phyloP scores from a whole-genome alignment of 2,329 filamentous ascomycete genomes.

The Fusarium lateritium region DNA sequence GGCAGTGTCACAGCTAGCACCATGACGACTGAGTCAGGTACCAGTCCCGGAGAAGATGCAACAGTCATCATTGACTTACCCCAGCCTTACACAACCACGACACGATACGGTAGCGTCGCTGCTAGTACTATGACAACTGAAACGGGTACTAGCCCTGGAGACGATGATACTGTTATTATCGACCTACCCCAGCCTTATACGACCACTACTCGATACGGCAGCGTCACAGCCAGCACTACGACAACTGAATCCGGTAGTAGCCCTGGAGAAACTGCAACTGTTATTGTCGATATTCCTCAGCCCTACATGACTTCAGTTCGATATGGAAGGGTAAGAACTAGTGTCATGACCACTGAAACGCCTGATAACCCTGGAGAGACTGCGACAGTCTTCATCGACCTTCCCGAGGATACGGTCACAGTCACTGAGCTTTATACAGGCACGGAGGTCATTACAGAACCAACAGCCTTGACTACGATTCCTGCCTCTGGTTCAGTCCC shows the following conservation, averaged over 20 bases:
- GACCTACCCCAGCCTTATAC: slow-evolving; percentile 2
- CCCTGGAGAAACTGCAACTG: not conserved
- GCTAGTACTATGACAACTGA: not conserved
- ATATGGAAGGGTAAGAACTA: not conserved
- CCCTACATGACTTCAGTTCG: not conserved
- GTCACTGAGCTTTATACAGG: slow-evolving; percentile 16
- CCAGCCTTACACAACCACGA: not conserved
- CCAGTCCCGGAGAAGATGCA: not conserved
- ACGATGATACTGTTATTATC: not conserved
- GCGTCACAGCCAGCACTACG: not conserved
- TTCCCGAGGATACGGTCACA: slow-evolving; percentile 6
- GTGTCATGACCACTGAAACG: not conserved
- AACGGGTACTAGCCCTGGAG: not conserved
- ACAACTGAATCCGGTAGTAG: not conserved
- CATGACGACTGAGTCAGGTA: not conserved
- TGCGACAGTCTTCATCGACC: slow-evolving; percentile 1
- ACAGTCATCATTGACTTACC: slow-evolving; percentile 1
- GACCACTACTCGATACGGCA: not conserved
- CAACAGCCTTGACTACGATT: not conserved
- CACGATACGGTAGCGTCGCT: not conserved
- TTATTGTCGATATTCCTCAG: not conserved
- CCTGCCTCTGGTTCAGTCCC: slow-evolving; percentile 2
- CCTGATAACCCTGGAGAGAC: slow-evolving; percentile 1
- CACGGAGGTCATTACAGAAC: not conserved
- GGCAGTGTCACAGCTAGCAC: not conserved